Base-by-base conservation (phyloP, 2,329 filamentous ascomycete species). In the Ascochyta viciae-villosae region DNA sequence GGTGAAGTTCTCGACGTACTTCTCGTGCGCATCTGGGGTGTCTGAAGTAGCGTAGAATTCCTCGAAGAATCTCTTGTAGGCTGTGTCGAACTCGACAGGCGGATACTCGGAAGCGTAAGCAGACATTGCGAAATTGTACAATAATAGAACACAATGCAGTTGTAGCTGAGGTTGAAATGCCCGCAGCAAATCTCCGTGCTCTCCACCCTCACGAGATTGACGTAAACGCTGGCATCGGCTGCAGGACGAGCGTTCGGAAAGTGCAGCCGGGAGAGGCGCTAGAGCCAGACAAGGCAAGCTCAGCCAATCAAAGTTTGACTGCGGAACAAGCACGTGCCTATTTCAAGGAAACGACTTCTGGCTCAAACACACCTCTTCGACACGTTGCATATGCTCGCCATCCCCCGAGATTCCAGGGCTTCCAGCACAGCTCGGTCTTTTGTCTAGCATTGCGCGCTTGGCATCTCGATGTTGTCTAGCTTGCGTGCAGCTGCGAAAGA, bases 1-100 rank as follows among this genome's bases (percentile, higher is more conserved):
- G 0, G 82, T 81, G 60, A 84, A 84, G 22, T 70, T 73, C 7
- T 77, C 68, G 2, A 78, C 76, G 60, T 85, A 85, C 56, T 75
- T 65, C 9, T 81, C 77, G 61, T 85, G 81, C 13, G 77, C 79
- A 44, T 75, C 74, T 2, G 81, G 80, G 5, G 76, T 77, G 61
- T 82, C 80, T 29, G 79, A 81, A 19, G 74, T 73, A 16, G 70
- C 66, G 60, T 82, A 82, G 67, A 82, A 82, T 38, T 72, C 64
- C 61, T 80, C 76, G 58, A 81, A 81, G 72, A 80, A 81, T 26
- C 66, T 57, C 52, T 72, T 74, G 66, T 76, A 80, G 41, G 71
- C 73, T 15, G 76, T 66, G 60, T 78, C 76, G 53, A 80, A 76
- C 10, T 65, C 58, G 33, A 71, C 55, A 16, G 67, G 45, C 23